Base-by-base conservation (phyloP, 495 filamentous ascomycete genomes). In the Aspergillus sclerotioniger region DNA sequence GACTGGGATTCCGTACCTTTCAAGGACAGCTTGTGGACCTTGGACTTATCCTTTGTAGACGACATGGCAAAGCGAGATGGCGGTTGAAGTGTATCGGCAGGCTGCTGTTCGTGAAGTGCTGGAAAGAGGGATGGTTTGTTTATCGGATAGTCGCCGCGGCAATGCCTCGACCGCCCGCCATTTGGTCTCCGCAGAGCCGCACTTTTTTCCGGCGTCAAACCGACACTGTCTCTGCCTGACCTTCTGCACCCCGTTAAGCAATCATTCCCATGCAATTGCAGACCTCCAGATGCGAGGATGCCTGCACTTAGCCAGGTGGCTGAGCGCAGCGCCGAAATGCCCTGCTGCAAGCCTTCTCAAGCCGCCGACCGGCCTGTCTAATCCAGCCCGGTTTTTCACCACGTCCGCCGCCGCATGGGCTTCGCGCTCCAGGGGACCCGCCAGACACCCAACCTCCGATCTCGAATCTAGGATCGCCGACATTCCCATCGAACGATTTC, bases 11-110 rank as follows among this genome's bases (percentile, higher is more conserved):
- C 25, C 71, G 52, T 57, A 86, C 93, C 93, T 82, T 93, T 95
- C 53, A 97, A 80, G 37, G 92, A 90, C 56, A 98, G 83, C 77
- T 93, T 96, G 80, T 97, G 93, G 37, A 90, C 84, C 73, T 95
- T 96, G 48, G 91, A 90, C 65, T 93, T 95, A 61, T 95, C 91
- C 66, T 91, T 90, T 54, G 86, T 80, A 28, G 75, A 61, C n/a
- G 74, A 62, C 74, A 77, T 76, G 29, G 28, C 66, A 67, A 51
- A 37, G 33, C 47, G n/a, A 54, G 41, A 25, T 19, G 45, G 44
- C 44, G 45, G 45, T 28, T 19, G 51, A n/a, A 5, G 16, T 51
- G 17, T 57, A 20, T 9, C 31, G 15, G 35, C 31, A 16, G 20
- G 35, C 31, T 10, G 20, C 50, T 17, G 35, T 1, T 29, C 21